These are phyloP conservation scores for Colletotrichum sp. DNA, from an alignment of 2,329 filamentous ascomycete genomes.

Conservation along the genomic window DNA sequence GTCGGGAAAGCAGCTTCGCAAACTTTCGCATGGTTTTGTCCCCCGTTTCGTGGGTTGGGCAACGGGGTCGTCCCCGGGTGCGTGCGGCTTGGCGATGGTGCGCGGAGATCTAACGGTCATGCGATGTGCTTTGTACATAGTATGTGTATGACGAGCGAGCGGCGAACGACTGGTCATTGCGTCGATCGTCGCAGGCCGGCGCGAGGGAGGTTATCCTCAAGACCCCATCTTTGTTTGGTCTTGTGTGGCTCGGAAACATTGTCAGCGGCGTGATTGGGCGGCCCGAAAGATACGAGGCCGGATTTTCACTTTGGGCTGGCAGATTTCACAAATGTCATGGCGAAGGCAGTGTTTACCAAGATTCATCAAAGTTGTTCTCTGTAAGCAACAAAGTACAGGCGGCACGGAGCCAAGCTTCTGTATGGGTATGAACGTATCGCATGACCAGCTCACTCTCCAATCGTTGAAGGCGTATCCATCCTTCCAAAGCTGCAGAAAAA, in stretches of 20 bases:
- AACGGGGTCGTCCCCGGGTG: not conserved
- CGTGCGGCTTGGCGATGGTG: not conserved
- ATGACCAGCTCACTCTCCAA: not conserved
- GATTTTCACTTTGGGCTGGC: not conserved
- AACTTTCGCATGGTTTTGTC: not conserved
- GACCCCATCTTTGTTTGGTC: not conserved
- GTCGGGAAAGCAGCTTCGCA: not conserved
- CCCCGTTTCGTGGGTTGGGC: not conserved
- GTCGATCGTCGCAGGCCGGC: not conserved
- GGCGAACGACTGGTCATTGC: not conserved
- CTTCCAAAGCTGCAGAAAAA: not conserved
- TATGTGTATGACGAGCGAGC: not conserved
- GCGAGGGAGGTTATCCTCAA: not conserved
- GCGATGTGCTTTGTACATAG: not conserved
- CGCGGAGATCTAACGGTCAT: not conserved
- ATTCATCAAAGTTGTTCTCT: not conserved
- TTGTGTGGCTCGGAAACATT: not conserved
- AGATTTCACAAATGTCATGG: not conserved
- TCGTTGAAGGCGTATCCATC: not conserved
- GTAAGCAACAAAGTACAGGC: not conserved
- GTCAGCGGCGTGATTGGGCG: not conserved
- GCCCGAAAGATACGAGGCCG: not conserved
- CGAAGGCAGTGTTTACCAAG: not conserved
- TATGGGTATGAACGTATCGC: slow-evolving; percentile 2
- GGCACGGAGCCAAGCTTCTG: slow-evolving; percentile 1